Percentiles rank a stretch among this genome's conserved stretches.
Evolutionary conservation across 1,139 yeast genomes (phyloP).

Genomic region (Nadsonia starkeyi-henricii): DNA sequence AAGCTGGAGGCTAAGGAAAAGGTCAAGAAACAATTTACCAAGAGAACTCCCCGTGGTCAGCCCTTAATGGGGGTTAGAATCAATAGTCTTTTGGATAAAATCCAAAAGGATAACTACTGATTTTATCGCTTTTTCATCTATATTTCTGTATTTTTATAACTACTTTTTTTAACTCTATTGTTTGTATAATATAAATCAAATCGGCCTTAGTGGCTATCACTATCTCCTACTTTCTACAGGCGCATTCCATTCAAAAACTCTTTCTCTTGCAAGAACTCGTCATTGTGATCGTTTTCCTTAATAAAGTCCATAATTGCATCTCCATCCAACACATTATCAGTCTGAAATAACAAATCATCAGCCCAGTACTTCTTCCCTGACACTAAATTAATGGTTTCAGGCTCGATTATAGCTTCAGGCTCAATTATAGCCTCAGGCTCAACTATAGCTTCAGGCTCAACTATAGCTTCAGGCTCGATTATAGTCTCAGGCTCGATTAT

Average conservation of each 20-base stretch:
- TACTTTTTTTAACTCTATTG: no score
- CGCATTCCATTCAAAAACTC: background rate
- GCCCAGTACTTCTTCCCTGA: background rate
- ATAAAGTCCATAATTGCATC: background rate
- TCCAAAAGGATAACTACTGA: conserved; percentile 17
- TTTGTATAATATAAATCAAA: no score
- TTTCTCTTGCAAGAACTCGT: background rate
- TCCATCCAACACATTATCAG: background rate
- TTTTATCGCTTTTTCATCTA: no score
- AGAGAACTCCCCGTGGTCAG: conserved; percentile 64
- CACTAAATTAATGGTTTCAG: no score
- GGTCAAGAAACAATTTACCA: conserved; percentile 35
- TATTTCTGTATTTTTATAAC: no score
- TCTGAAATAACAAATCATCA: background rate
- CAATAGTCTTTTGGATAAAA: conserved; percentile 62
- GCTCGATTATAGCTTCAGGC: no score
- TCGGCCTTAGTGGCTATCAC: no score
- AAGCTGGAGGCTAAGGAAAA: conserved; percentile 27
- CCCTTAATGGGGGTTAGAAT: conserved; percentile 88
- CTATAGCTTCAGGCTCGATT: no score
- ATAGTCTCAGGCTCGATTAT: no score
- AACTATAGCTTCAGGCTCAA: no score
- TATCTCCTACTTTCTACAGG: background rate
- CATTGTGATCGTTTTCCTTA: background rate
- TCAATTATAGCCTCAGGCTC: no score